phyloP scores from a whole-genome alignment of 1,284 basidiomycete genomes.

The Fomitopsis schrenkii region DNA sequence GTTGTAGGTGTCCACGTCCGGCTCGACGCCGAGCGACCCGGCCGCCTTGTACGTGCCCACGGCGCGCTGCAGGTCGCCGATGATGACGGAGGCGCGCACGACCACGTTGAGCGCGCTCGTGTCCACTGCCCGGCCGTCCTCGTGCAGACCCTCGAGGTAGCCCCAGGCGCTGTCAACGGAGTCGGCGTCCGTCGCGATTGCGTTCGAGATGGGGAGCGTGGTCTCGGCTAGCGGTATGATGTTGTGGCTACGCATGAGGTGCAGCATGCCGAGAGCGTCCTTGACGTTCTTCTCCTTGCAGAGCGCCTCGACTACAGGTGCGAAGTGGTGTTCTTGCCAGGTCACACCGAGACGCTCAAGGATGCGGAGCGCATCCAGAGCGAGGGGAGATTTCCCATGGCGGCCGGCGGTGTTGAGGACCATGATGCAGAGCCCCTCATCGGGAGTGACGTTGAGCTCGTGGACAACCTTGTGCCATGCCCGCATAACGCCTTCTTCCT shows the following conservation, averaged over 20 bases:
- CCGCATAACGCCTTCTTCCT: constrained; percentile 63
- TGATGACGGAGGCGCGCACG: constrained; percentile 56
- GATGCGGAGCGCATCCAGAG: constrained; percentile 55
- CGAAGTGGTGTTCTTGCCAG: constrained; percentile 67
- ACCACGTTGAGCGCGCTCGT: constrained; percentile 60
- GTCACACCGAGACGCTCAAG: constrained; percentile 45
- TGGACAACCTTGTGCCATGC: constrained; percentile 64
- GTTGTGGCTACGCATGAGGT: constrained; percentile 48
- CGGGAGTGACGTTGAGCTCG: constrained; percentile 51
- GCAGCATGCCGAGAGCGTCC: constrained; percentile 54
- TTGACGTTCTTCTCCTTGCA: constrained; percentile 47
- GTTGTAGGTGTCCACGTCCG: constrained; percentile 69
- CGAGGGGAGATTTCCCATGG: constrained; percentile 63
- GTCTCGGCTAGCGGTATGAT: constrained; percentile 45
- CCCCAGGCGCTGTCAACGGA: constrained; percentile 65
- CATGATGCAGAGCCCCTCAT: constrained; percentile 69
- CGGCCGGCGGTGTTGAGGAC: constrained; percentile 74
- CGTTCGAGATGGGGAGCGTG: constrained; percentile 45
- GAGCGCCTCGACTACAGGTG: constrained; percentile 65
- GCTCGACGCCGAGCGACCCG: constrained; percentile 48
- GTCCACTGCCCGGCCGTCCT: constrained; percentile 50
- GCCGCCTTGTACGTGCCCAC: constrained; percentile 72
- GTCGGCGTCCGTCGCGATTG: constrained; percentile 45
- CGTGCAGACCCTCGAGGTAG: constrained; percentile 56
- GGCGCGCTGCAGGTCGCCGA: constrained; percentile 72